Evolutionary conservation across 495 filamentous ascomycete species (phyloP).

Genomic region (Xylaria acuta): DNA sequence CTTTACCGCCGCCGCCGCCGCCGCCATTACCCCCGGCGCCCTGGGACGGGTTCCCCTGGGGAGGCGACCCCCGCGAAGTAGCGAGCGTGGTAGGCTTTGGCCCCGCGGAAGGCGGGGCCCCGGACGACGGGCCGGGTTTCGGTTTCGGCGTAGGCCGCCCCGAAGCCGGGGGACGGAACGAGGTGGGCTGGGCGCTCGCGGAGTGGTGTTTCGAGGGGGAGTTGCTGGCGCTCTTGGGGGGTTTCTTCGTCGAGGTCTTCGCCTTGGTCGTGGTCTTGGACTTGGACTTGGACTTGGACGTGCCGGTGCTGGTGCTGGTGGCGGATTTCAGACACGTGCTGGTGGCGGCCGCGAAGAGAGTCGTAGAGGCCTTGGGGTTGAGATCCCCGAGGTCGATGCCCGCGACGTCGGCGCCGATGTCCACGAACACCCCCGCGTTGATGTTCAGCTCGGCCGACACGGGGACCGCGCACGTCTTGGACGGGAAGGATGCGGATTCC

Average conservation of each 20-base stretch:
- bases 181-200: background rate
- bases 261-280: background rate
- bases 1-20: background rate
- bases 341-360: slow-evolving; percentile 40
- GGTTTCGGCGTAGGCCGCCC: background rate
- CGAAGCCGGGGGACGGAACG: background rate
- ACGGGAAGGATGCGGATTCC: slow-evolving; percentile 28
- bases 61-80: background rate
- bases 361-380: slow-evolving; percentile 38
- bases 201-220: background rate
- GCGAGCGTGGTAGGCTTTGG: slow-evolving; percentile 11
- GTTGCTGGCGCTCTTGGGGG: background rate
- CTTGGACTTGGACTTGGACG: background rate
- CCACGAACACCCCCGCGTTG: slow-evolving; percentile 40
- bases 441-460: slow-evolving; percentile 39
- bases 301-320: background rate
- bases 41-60: background rate
- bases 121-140: background rate
- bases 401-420: slow-evolving; percentile 35
- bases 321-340: slow-evolving; percentile 38
- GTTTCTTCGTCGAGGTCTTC: background rate
- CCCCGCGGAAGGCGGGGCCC: background rate
- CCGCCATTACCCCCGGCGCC: background rate
- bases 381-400: slow-evolving; percentile 28
- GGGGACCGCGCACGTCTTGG: slow-evolving; percentile 32